phyloP scores from a whole-genome alignment of 495 filamentous ascomycete species.

The Chaetomium cochliodes region DNA sequence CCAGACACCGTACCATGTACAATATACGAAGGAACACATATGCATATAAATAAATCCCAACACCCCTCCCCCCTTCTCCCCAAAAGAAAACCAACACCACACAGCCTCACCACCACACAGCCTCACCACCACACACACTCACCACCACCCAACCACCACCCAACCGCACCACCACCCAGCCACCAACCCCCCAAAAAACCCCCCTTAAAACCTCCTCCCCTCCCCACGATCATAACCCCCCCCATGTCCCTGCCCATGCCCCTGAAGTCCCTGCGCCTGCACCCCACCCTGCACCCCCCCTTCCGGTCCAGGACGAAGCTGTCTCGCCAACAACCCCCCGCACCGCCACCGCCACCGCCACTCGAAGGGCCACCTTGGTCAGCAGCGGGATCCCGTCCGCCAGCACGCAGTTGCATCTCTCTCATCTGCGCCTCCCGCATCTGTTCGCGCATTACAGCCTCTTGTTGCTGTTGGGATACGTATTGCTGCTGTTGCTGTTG shows the following conservation, averaged over 20 bases:
- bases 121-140: too few relatives aligned
- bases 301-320: slow-evolving; percentile 13
- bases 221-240: slow-evolving; percentile 7
- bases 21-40: too few relatives aligned
- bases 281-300: slow-evolving; percentile 10
- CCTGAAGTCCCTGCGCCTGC: too few relatives aligned
- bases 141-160: too few relatives aligned
- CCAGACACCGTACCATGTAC: too few relatives aligned
- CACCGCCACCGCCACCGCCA: neutral
- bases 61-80: too few relatives aligned
- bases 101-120: too few relatives aligned
- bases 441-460: slow-evolving; percentile 17
- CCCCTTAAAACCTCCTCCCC: neutral
- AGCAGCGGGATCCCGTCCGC: neutral
- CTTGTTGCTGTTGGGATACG: neutral
- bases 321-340: slow-evolving; percentile 6
- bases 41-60: too few relatives aligned
- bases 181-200: neutral
- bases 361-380: neutral
- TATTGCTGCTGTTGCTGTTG: slow-evolving; percentile 13
- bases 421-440: slow-evolving; percentile 24
- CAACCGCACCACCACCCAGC: too few relatives aligned
- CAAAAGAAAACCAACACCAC: neutral
- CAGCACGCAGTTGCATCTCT: slow-evolving; percentile 1
- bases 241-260: neutral